Evolutionary conservation across 2,329 filamentous ascomycete species (phyloP), one percentile per base, ranked within the genome.

Genomic region (Pseudovirgaria hyperparasitica): DNA sequence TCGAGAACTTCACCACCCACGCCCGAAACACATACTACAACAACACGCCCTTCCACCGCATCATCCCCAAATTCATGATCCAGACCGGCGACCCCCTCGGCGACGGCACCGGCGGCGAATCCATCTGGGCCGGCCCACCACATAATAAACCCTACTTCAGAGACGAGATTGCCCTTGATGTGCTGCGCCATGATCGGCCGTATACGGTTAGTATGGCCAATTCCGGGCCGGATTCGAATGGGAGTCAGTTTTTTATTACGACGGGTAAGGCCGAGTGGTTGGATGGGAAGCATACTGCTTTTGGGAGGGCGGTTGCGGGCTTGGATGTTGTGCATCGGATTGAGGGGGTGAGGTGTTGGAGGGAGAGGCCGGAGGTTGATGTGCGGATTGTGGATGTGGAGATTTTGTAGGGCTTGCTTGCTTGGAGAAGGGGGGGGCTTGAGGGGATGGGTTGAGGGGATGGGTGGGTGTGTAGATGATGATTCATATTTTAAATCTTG

Each of bases 1-100:
- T 98, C 4, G 90, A 98, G 57, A 98, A 98, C 54, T 98, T 98
- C 50, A 82, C 92, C 29, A 92, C 84, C 0, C 90, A 96, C 45
- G 72, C 84, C 3, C 79, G 77, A 44, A 78, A 76, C 32, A 84
- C 82, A 2, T 98, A 98, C 54, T 98, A 98, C 63, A 96, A 98
- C 61, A 82, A 82, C 55, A 86, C 87, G 18, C 87, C 94, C 41
- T 98, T 98, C 65, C 90, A 98, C 55, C 78, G 90, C 18, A 80
- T 98, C 5, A 98, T 98, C 42, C 75, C 81, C 34, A 94, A 94
- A 48, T 98, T 98, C 60, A 98, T 98, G 92, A 93, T 98, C 34
- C 84, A 85, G 48, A 72, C 72, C 13, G 85, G 85, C 26, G 85
- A 93, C 48, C 84, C 85, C 0, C 57, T 90, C 1, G 85, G 85